phyloP scores from a whole-genome alignment of 345 rosid genomes.

The Microthlaspi erraticum region DNA sequence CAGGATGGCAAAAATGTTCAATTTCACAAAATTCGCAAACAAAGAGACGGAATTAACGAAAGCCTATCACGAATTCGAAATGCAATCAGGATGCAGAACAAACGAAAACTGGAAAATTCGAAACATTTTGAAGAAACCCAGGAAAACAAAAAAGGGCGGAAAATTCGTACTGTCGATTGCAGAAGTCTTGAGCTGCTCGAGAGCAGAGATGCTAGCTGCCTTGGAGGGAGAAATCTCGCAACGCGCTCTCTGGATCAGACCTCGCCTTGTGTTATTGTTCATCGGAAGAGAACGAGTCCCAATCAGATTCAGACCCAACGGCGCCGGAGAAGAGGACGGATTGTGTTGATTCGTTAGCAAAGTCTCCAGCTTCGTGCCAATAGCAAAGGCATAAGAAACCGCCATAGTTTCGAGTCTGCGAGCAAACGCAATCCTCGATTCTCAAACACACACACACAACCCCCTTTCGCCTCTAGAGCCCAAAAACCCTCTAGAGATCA shows the following conservation, averaged over 20 bases:
- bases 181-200: constrained; percentile 66
- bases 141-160: not conserved
- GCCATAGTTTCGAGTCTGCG: constrained; percentile 46
- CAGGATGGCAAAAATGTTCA: not conserved
- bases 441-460: constrained; percentile 6
- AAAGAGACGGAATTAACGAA: not conserved
- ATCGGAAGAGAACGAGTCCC: constrained; percentile 40
- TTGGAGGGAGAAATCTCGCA: constrained; percentile 53
- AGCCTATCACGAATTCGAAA: constrained; percentile 1
- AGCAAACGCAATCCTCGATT: not conserved
- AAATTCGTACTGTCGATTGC: constrained; percentile 58
- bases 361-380: constrained; percentile 45
- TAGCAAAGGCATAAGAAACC: constrained; percentile 45
- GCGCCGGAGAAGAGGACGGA: constrained; percentile 26
- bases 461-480: constrained; percentile 31
- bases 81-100: constrained; percentile 10
- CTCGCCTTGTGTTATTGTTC: constrained; percentile 38
- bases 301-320: constrained; percentile 32
- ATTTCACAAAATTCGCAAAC: not conserved
- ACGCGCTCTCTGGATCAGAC: constrained; percentile 45
- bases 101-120: not conserved
- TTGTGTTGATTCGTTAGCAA: constrained; percentile 38
- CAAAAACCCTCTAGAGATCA: constrained; percentile 26
- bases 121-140: not conserved
- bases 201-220: constrained; percentile 57